Evolutionary conservation across 192 early-diverging fungal genomes (phyloP).

Genomic region (Dispira simplex): DNA sequence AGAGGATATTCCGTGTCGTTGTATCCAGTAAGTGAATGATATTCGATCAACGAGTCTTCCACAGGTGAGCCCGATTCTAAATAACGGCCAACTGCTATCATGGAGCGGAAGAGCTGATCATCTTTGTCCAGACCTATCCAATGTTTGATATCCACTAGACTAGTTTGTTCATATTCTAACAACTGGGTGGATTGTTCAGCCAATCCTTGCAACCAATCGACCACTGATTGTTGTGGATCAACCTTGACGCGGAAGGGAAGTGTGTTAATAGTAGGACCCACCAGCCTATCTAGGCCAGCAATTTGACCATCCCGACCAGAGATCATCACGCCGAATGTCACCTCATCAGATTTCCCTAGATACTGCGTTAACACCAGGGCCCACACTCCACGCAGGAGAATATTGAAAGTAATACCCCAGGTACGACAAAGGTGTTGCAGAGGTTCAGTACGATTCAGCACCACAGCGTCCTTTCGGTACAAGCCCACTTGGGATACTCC

Average conservation of each 20-base stretch:
- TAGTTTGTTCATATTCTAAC: background rate
- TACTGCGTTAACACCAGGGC: background rate
- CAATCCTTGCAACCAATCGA: background rate
- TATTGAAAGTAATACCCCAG: background rate
- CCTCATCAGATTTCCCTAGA: background rate
- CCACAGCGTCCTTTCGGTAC: background rate
- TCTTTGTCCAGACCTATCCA: background rate
- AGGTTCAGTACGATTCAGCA: background rate
- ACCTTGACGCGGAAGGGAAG: background rate
- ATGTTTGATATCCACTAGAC: conserved; percentile 1
- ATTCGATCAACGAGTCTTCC: background rate
- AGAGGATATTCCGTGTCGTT: conserved; percentile 2
- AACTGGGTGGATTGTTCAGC: background rate
- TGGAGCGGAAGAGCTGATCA: background rate
- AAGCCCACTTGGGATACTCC: background rate
- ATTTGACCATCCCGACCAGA: conserved; percentile 1
- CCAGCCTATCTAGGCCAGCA: background rate
- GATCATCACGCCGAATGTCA: background rate
- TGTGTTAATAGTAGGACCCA: background rate
- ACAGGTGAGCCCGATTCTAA: no score
- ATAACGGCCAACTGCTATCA: background rate
- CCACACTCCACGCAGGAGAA: background rate
- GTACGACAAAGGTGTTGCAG: background rate
- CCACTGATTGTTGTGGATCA: background rate
- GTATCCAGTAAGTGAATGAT: background rate